phyloP scores from a whole-genome alignment of 2,329 filamentous ascomycete species.

The Bertia moriformis region DNA sequence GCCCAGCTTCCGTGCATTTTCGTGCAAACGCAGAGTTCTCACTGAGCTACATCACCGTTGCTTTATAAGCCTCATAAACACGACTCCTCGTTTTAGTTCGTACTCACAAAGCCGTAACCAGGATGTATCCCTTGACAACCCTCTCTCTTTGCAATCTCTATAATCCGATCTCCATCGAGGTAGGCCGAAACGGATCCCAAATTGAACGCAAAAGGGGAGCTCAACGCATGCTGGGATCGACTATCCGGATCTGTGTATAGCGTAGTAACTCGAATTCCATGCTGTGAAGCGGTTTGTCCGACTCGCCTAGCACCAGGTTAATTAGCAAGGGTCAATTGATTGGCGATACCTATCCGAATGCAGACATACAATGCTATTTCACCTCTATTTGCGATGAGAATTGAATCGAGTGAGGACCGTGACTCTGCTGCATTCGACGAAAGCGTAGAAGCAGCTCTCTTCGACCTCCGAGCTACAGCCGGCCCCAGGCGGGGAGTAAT shows the following conservation, averaged over 20 bases:
- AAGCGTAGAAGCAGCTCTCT: background rate
- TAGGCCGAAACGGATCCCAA: slow-evolving; percentile 51
- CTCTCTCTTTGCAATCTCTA: slow-evolving; percentile 47
- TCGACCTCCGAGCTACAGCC: slow-evolving; percentile 2
- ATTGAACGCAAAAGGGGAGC: slow-evolving; percentile 50
- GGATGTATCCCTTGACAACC: slow-evolving; percentile 55
- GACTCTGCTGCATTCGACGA: background rate
- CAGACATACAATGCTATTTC: slow-evolving; percentile 40
- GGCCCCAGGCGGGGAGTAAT: slow-evolving; percentile 4
- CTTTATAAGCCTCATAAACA: too few relatives aligned
- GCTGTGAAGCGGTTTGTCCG: slow-evolving; percentile 44
- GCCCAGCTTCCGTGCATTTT: slow-evolving; percentile 51
- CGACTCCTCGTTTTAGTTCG: background rate
- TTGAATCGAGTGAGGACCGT: slow-evolving; percentile 8
- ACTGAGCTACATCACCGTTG: slow-evolving; percentile 26
- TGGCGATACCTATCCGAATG: background rate
- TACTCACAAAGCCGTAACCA: slow-evolving; percentile 38
- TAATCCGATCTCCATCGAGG: slow-evolving; percentile 53
- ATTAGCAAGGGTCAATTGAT: background rate
- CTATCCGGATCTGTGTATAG: slow-evolving; percentile 56
- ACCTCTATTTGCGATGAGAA: slow-evolving; percentile 54
- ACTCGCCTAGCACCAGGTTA: slow-evolving; percentile 30
- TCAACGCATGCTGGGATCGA: slow-evolving; percentile 47
- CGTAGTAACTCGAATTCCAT: slow-evolving; percentile 53
- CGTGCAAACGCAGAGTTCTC: slow-evolving; percentile 54